These are phyloP conservation scores for Aspergillus incahuasiensis DNA, from an alignment of 495 filamentous ascomycete genomes.

Conservation along the genomic window DNA sequence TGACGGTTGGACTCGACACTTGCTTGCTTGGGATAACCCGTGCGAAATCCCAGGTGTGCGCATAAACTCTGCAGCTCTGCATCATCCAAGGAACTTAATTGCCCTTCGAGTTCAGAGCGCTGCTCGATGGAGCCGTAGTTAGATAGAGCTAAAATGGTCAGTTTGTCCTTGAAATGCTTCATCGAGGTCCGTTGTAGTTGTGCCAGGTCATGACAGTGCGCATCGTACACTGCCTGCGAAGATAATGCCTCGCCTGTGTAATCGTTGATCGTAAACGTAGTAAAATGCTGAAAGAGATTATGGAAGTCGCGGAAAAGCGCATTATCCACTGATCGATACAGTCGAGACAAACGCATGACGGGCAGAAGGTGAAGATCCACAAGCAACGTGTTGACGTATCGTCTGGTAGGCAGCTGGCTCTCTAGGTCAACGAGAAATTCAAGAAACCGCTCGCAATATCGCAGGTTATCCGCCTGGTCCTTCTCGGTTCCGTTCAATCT, in stretches of 20 bases:
- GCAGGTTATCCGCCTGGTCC: conserved; percentile 55
- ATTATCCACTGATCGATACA: conserved; percentile 70
- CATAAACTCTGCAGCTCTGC: conserved; percentile 68
- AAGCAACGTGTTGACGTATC: conserved; percentile 90
- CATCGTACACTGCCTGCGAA: conserved; percentile 67
- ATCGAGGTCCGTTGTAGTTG: conserved; percentile 76
- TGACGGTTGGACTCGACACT: conserved; percentile 56
- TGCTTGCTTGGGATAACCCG: conserved; percentile 68
- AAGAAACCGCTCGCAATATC: conserved; percentile 88
- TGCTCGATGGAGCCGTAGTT: conserved; percentile 87
- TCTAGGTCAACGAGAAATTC: conserved; percentile 88
- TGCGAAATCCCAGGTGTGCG: conserved; percentile 68
- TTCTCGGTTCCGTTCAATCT: conserved; percentile 57
- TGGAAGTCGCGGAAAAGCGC: conserved; percentile 78
- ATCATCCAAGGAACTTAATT: conserved; percentile 67
- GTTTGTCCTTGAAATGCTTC: conserved; percentile 81
- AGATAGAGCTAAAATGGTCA: conserved; percentile 84
- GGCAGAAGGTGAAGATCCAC: conserved; percentile 86
- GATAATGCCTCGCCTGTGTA: conserved; percentile 75
- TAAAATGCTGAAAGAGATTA: conserved; percentile 75
- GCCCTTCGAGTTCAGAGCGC: conserved; percentile 69
- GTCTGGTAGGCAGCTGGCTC: conserved; percentile 88
- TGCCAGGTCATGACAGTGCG: conserved; percentile 70
- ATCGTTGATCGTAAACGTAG: conserved; percentile 86
- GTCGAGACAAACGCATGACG: conserved; percentile 70